These are phyloP conservation scores for Beauveria sp. DNA, from an alignment of 2,329 filamentous ascomycete genomes.

Conservation along the genomic window DNA sequence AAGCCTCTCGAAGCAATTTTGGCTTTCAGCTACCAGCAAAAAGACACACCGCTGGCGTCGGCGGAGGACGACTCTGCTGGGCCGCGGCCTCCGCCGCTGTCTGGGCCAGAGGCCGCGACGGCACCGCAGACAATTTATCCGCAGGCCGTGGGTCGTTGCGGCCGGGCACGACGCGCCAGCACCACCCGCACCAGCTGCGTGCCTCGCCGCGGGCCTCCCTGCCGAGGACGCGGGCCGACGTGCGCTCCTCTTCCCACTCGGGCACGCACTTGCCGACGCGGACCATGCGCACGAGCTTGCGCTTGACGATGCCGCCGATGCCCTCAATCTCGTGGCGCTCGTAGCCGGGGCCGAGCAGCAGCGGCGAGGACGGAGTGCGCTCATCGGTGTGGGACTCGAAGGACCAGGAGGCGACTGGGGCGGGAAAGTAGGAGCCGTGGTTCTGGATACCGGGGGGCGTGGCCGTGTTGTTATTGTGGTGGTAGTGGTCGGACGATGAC, in stretches of 20 bases:
- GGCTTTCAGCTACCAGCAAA: too few species aligned
- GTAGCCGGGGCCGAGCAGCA: constrained; percentile 61
- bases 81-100: background rate
- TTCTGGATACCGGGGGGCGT: background rate
- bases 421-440: constrained; percentile 10
- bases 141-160: constrained; percentile 31
- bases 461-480: background rate
- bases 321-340: constrained; percentile 84
- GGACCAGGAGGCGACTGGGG: constrained; percentile 3
- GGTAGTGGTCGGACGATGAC: background rate
- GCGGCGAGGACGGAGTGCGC: constrained; percentile 39
- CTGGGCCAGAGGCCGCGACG: too few species aligned
- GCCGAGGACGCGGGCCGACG: constrained; percentile 48
- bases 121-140: background rate
- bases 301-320: constrained; percentile 81
- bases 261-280: constrained; percentile 77
- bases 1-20: too few species aligned
- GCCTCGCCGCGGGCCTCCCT: constrained; percentile 61
- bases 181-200: constrained; percentile 92
- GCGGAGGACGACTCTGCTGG: background rate
- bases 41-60: too few species aligned
- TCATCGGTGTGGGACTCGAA: background rate
- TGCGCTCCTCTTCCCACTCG: constrained; percentile 72
- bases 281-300: constrained; percentile 76
- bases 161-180: constrained; percentile 64